A percentile compares a stretch with the other conserved stretches of the same genome.
These are phyloP conservation scores for Pyrenophora teres DNA, from an alignment of 2,329 filamentous ascomycete genomes.

Conservation along the genomic window DNA sequence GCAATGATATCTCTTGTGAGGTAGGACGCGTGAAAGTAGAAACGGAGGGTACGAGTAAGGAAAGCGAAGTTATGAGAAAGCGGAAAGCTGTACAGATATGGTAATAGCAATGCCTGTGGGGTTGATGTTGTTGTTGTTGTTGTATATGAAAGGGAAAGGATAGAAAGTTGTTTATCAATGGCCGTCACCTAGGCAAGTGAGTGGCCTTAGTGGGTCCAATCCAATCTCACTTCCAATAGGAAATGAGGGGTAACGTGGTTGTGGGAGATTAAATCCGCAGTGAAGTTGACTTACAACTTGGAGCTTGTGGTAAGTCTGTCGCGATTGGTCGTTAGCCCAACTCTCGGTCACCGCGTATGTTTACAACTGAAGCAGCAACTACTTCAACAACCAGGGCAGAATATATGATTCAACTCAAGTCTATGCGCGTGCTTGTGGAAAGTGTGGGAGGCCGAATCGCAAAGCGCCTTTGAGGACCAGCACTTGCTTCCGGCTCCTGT, in stretches of 20 bases:
- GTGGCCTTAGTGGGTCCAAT: background rate
- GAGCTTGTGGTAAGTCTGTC: slow-evolving; percentile 70
- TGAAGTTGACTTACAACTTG: slow-evolving; percentile 69
- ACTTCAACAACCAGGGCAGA: background rate
- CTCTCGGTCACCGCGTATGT: slow-evolving; percentile 27
- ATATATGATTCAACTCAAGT: background rate
- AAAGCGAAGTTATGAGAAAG: slow-evolving; percentile 17
- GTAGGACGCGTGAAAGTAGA: slow-evolving; percentile 17
- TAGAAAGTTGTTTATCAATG: slow-evolving; percentile 10
- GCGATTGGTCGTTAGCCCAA: slow-evolving; percentile 33
- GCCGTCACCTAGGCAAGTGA: slow-evolving; percentile 9
- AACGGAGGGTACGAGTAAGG: slow-evolving; percentile 15
- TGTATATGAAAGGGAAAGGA: slow-evolving; percentile 10
- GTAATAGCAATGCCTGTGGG: slow-evolving; percentile 17
- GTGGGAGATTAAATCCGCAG: slow-evolving; percentile 22
- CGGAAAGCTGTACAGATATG: slow-evolving; percentile 24
- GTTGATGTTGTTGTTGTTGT: slow-evolving; percentile 6
- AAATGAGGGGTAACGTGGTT: slow-evolving; percentile 5
- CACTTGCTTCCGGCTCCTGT: slow-evolving; percentile 4
- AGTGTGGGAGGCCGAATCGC: slow-evolving; percentile 1
- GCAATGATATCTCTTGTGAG: slow-evolving; percentile 20
- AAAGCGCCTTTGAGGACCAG: slow-evolving; percentile 3
- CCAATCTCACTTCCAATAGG: slow-evolving; percentile 17
- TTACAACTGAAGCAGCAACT: slow-evolving; percentile 3
- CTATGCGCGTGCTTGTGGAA: background rate